Base-by-base conservation (phyloP, 352 stramenopile genomes). In the Phytophthora ramorum region DNA sequence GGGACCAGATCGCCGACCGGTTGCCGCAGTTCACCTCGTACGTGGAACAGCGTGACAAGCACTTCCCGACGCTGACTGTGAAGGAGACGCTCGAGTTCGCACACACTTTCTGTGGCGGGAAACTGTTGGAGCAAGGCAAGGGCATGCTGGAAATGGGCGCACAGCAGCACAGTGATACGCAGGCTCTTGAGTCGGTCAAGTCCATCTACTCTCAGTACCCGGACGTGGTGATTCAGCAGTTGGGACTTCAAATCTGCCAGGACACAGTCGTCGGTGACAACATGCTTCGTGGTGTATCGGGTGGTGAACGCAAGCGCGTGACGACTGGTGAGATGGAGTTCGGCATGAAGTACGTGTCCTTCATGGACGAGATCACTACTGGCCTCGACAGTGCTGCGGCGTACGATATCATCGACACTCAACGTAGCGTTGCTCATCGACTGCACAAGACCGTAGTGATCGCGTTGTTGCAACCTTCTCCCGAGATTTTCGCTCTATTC, bases 401-500 rank as follows among this genome's bases (percentile, higher is more conserved):
- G 24, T 69, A 46, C 28, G 61, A 69, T n/a, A 72, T 72, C 63
- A 63, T 72, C 35, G 46, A 55, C 34, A 72, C 63, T 16, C 63
- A 72, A 40, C 63, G 63, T 3, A 60, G 58, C 28, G 32, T 68
- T 1, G 65, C 65, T 2, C 58, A 73, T 7, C 55, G 16, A 10
- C 41, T 73, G 0, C 51, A 20, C 12, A 73, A 73, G 53, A 86
- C 76, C 10, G 50, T 72, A 12, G 74, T 89, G 0, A 69, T 97
- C 8, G 82, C 85, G 0, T 63, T 97, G 32, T 55, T 96, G 8
- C 75, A 98, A 69, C 92, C 93, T 22, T 81, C 92, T 9, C 93
- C 93, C 0, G 92, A 98, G 76, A 87, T 95, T 4, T 95, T 95
- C 30, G 71, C 79, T 7, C 66, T 97, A 16, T 98, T 98, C 70